Base-by-base conservation (phyloP, 2,329 filamentous ascomycete genomes). In the Curvularia verruculosa region DNA sequence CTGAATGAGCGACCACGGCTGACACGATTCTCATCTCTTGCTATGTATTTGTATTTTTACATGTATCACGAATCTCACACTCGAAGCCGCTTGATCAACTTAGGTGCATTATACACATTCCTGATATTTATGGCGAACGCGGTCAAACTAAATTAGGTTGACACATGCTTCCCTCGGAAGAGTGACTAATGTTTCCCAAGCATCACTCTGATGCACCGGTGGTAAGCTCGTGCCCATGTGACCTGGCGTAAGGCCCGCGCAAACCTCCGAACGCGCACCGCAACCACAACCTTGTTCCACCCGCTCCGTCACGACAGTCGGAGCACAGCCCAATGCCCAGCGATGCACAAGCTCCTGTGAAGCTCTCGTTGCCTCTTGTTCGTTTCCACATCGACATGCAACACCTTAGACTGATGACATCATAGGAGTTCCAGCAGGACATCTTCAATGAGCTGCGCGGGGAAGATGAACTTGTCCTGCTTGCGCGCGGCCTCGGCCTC, bases 391-490 rank as follows among this genome's bases (percentile, higher is more conserved):
- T 65, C 19, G 18, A 26, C 13, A 7, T 18, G 40, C 48, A 7
- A 55, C 4, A 46, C n/a, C 15, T 19, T 43, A 50, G 56, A 54
- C 64, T 70, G 29, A 75, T 69, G 66, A 69, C 59, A 68, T 60
- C 66, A 70, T 65, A 85, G 81, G 83, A 92, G 83, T 99, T 96
- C 77, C 95, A 99, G 81, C 93, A 98, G 81, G 89, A 91, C 72
- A 87, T 98, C 70, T 98, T 98, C 81, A 91, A 74, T 51, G 73
- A 77, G 64, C 68, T 77, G 65, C 89, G 92, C 62, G 82, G 87
- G 59, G 91, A 97, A 80, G 95, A 99, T 90, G 90, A 96, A 78
- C 88, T 99, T 63, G 89, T 98, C 69, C 84, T 99, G 52, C 85
- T 98, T 53, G 95, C 94, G 40, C 90, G 92, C 51, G 95, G 95